Evolutionary conservation across 2,329 filamentous ascomycete species (phyloP).

Genomic region (Chaetomium globosum): DNA sequence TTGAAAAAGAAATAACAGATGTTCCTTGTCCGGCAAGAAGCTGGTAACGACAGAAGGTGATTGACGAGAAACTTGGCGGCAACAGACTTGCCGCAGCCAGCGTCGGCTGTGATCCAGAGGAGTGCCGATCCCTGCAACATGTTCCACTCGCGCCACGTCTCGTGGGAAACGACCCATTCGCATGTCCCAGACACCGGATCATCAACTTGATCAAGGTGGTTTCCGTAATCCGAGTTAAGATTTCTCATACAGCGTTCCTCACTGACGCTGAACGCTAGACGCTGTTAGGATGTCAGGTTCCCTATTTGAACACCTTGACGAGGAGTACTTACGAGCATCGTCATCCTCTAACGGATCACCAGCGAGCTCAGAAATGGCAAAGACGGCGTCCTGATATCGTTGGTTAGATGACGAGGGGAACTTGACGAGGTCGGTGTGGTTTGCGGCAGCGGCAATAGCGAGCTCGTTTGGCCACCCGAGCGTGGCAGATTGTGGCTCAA

Average conservation of each 20-base stretch:
- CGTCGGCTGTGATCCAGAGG: not conserved
- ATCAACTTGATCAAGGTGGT: not conserved
- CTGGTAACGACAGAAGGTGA: no score
- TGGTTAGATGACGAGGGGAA: constrained; percentile 3
- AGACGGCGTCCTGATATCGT: constrained; percentile 1
- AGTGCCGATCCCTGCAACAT: not conserved
- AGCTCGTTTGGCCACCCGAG: not conserved
- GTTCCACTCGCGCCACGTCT: not conserved
- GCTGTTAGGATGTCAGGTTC: no score
- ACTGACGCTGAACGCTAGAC: not conserved
- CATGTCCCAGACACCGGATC: not conserved
- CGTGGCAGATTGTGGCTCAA: no score
- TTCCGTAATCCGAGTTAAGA: constrained; percentile 1
- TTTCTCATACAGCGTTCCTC: not conserved
- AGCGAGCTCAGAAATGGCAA: not conserved
- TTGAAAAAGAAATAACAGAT: constrained; percentile 2
- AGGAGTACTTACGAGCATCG: no score
- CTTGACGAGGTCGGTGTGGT: not conserved
- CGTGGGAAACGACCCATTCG: constrained; percentile 1
- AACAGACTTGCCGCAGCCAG: not conserved
- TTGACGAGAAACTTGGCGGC: not conserved
- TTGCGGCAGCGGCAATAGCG: not conserved
- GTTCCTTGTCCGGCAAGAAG: not conserved
- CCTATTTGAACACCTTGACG: no score
- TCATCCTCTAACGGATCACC: not conserved